Base-by-base conservation (phyloP, 345 rosid genomes). In the Salix udensis region DNA sequence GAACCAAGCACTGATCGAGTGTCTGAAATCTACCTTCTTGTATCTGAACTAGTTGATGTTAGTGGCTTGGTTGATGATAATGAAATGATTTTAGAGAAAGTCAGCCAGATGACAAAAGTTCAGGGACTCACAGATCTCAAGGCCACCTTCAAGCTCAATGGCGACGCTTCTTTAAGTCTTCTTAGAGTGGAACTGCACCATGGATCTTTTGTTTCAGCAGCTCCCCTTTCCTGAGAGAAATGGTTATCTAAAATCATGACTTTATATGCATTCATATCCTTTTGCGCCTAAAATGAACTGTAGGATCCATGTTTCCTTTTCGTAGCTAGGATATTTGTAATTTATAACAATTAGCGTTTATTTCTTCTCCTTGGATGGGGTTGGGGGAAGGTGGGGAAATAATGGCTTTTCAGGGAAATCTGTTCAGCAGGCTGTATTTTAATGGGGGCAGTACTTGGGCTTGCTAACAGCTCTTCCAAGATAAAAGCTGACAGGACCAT, bases 121-220 rank as follows among this genome's bases (percentile, higher is more conserved):
- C 24, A 74, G 70, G 37, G 78, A 88, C 99, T 87, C 84, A 91
- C 99, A 34, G 98, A 93, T 93, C 91, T 92, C 78, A 96, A 81
- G 62, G 97, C 81, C 72, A 93, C 95, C 87, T 93, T 96, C 88
- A 96, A 89, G 80, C 98, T 89, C 86, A 93, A 76, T 14, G 99
- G 98, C 16, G 98, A 93, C 76, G 88, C 82, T 85, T 89, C 92
- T 82, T 79, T 88, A 66, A 96, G 97, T 75, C 87, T 87, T 74
- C 86, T 83, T 67, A 92, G 68, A 44, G 98, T 86, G 2, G 88
- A 85, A 61, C 24, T 81, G 83, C 94, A 92, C 96, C 96, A 94
- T 53, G 68, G 71, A 83, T 89, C 94, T 71, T 88, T 86, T 75
- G 84, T 87, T 85, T 83, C 77, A 70, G 88, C 69, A 61, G 87